Evolutionary conservation across 148 eudicot genomes (phyloP).

Genomic region (Rhododendron ovatum): DNA sequence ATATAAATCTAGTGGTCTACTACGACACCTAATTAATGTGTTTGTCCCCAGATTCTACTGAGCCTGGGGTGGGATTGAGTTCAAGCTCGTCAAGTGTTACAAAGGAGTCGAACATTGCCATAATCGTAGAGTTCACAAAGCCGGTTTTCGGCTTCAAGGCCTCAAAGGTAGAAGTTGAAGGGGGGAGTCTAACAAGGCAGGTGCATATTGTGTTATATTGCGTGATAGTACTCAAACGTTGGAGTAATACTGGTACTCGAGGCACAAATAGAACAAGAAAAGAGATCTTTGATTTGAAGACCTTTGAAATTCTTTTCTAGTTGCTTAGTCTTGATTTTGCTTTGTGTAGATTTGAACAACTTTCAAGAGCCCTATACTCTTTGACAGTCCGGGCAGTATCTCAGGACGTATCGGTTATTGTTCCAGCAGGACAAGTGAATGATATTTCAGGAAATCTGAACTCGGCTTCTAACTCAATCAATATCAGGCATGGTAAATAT

Average conservation of each 20-base stretch:
- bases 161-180: constrained; percentile 19
- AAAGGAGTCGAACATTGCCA: neutral
- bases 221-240: neutral
- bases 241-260: neutral
- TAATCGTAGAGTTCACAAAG: constrained; percentile 14
- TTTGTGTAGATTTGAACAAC: constrained; percentile 13
- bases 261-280: neutral
- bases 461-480: constrained; percentile 11
- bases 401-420: neutral
- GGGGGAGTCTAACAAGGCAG: constrained; percentile 20
- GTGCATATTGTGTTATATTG: constrained; percentile 2
- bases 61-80: constrained; percentile 16
- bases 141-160: constrained; percentile 15
- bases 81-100: constrained; percentile 8
- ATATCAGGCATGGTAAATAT: constrained; percentile 14
- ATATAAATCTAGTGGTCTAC: neutral
- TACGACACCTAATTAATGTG: neutral
- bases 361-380: constrained; percentile 17
- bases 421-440: constrained; percentile 6
- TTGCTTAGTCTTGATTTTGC: neutral
- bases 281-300: neutral
- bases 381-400: constrained; percentile 16
- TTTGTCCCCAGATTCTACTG: constrained; percentile 3
- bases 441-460: constrained; percentile 16
- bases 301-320: neutral